Evolutionary conservation across 345 rosid genomes (phyloP).

Genomic region (Arabis hirsuta): DNA sequence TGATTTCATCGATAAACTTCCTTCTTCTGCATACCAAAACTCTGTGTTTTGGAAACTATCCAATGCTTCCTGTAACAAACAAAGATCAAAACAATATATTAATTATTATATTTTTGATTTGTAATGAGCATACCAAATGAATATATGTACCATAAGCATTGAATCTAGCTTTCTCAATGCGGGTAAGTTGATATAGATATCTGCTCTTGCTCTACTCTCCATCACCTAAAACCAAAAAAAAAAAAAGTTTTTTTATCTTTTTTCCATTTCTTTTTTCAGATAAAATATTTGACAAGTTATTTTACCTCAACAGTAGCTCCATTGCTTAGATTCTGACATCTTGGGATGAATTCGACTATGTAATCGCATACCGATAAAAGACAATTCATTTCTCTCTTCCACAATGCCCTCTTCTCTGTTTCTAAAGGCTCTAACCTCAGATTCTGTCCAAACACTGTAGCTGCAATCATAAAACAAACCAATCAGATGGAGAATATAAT

Average conservation of each 20-base stretch:
- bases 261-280: neutral
- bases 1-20: slow-evolving; percentile 74
- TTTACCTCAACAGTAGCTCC: slow-evolving; percentile 75
- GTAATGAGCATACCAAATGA: neutral
- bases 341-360: slow-evolving; percentile 71
- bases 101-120: slow-evolving; percentile 3
- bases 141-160: slow-evolving; percentile 74
- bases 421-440: slow-evolving; percentile 82
- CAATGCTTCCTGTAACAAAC: slow-evolving; percentile 72
- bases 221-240: slow-evolving; percentile 54
- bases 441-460: slow-evolving; percentile 91
- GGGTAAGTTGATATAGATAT: slow-evolving; percentile 86
- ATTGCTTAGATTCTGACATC: slow-evolving; percentile 57
- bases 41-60: slow-evolving; percentile 77
- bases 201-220: slow-evolving; percentile 79
- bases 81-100: neutral
- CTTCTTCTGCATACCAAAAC: slow-evolving; percentile 95
- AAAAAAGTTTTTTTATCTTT: neutral
- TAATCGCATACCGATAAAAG: slow-evolving; percentile 84
- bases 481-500: slow-evolving; percentile 1
- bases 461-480: slow-evolving; percentile 50
- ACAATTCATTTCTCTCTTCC: slow-evolving; percentile 95
- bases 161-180: slow-evolving; percentile 88
- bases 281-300: slow-evolving; percentile 18
- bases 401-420: slow-evolving; percentile 74